Base-by-base conservation (phyloP, 352 stramenopile genomes). In the Pythium phragmitis region DNA sequence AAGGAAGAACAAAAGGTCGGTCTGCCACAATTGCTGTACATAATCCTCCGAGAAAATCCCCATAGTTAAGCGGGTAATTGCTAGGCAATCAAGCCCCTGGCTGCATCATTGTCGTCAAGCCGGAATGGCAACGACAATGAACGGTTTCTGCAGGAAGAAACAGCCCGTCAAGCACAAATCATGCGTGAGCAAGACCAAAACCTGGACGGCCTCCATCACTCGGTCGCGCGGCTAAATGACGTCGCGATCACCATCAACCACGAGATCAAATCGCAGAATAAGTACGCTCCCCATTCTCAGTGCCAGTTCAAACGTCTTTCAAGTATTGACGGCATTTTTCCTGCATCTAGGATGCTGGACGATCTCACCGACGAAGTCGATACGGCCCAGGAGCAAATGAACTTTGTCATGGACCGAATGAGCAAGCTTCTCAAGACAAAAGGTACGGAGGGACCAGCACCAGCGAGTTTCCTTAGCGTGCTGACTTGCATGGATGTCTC, bases 351-450 rank as follows among this genome's bases (percentile, higher is more conserved):
- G 43, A 93, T 91, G 84, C 72, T 93, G 30, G 80, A 93, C 58
- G 77, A 88, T 45, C 45, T 93, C 52, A 83, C 75, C 2, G 68
- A 88, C 14, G 84, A 93, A 50, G 73, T 93, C 42, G 84, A 89
- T 14, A 81, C 88, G 63, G 79, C 84, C 11, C 80, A 89, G 30
- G 82, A 91, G 51, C 79, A 81, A 19, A 93, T 93, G 84, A 89
- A 89, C 62, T 89, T 91, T 68, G 84, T 93, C 57, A 89, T 93
- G 84, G 77, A 74, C 17, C 65, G 74, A 1, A 89, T 93, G 74
- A 90, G 82, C 63, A 76, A 79, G 26, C 61, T 93, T 30, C 69
- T 93, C 6, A 91, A 91, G 65, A 93, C 84, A 17, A 93, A 92
- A 89, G 83, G 82, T 91, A 7, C 8, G 43, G 28, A 5, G 37